These are phyloP conservation scores for Oryza punctata DNA, from an alignment of 176 grass and related monocot species.

Conservation along the genomic window DNA sequence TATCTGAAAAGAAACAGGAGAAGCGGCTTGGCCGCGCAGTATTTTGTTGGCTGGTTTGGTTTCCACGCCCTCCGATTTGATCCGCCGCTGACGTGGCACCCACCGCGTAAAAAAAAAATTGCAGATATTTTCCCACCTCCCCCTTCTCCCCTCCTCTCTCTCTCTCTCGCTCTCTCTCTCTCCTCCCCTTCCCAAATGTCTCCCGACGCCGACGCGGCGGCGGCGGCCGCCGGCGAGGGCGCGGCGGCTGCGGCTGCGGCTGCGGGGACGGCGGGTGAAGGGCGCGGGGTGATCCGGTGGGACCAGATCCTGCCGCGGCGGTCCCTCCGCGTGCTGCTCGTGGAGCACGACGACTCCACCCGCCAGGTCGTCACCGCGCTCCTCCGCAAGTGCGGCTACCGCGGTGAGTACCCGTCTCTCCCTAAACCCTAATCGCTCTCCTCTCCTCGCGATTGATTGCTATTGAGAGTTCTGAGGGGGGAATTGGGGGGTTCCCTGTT, in stretches of 20 bases:
- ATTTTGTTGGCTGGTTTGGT: background rate
- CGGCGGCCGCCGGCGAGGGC: background rate
- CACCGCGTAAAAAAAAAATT: background rate
- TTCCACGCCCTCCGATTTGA: slow-evolving; percentile 2
- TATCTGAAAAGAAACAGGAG: background rate
- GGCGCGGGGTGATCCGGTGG: slow-evolving; percentile 55
- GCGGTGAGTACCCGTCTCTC: slow-evolving; percentile 41
- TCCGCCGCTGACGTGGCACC: slow-evolving; percentile 43
- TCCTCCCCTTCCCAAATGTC: slow-evolving; percentile 40
- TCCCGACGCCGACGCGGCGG: slow-evolving; percentile 44
- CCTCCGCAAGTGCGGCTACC: slow-evolving; percentile 94
- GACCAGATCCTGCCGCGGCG: slow-evolving; percentile 81
- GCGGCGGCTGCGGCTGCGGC: background rate
- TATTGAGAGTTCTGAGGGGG: no score
- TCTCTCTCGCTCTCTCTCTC: background rate
- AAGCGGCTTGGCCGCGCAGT: background rate
- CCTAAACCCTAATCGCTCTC: no score
- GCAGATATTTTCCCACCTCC: slow-evolving; percentile 49
- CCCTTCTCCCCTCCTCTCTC: background rate
- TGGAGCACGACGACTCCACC: slow-evolving; percentile 95
- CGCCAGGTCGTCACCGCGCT: slow-evolving; percentile 93
- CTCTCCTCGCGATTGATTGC: background rate
- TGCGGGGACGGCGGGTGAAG: background rate
- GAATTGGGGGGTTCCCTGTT: background rate
- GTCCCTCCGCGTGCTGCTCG: slow-evolving; percentile 81